phyloP scores from a whole-genome alignment of 768 basidiomycete species.

The Pleurotus sapidus region DNA sequence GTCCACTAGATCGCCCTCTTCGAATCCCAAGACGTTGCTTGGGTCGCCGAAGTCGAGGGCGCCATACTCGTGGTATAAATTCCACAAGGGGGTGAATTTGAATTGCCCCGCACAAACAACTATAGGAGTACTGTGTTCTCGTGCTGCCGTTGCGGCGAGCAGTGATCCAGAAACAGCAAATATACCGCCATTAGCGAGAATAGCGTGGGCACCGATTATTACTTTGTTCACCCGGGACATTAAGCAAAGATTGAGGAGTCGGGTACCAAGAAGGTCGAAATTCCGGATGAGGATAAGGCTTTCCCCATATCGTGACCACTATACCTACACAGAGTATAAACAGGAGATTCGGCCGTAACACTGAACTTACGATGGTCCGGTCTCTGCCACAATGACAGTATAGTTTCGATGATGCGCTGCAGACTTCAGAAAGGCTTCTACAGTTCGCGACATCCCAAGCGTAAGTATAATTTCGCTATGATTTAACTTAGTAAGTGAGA shows the following conservation, averaged over 20 bases:
- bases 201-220: constrained; percentile 91
- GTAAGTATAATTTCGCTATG: constrained; percentile 91
- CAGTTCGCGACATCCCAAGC: constrained; percentile 91
- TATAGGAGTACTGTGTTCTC: constrained; percentile 87
- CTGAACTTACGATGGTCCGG: constrained; percentile 82
- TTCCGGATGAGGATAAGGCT: constrained; percentile 73
- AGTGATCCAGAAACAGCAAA: constrained; percentile 87
- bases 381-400: constrained; percentile 95
- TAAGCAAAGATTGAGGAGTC: constrained; percentile 95
- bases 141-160: constrained; percentile 82
- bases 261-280: constrained; percentile 95
- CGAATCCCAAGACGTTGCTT: constrained; percentile 61
- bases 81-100: constrained; percentile 92
- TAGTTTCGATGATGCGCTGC: constrained; percentile 90
- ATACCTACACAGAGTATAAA: constrained; percentile 45
- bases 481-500: not conserved
- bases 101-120: constrained; percentile 95
- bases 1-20: constrained; percentile 76
- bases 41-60: constrained; percentile 79
- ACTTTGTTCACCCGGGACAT: constrained; percentile 98
- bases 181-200: constrained; percentile 95
- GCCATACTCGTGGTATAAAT: constrained; percentile 82
- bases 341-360: constrained; percentile 5
- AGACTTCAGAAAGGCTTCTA: constrained; percentile 90
- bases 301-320: constrained; percentile 84